These are phyloP conservation scores for Curvularia sp. DNA, from an alignment of 2,329 filamentous ascomycete genomes.

Conservation along the genomic window DNA sequence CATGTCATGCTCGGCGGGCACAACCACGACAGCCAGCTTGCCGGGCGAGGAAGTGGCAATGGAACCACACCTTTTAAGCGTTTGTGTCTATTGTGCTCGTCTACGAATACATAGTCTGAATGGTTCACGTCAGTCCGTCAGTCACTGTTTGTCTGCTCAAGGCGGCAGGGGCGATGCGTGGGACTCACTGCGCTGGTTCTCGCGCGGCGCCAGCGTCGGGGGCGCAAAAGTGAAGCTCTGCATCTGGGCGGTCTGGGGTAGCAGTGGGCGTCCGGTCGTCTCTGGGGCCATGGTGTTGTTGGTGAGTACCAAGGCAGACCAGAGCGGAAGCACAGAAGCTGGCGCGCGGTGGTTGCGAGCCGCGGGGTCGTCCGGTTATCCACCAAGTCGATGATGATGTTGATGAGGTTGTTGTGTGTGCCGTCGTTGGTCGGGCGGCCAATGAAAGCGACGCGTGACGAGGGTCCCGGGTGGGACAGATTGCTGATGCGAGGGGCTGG, in stretches of 20 bases:
- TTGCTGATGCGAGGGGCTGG: slow-evolving; percentile 10
- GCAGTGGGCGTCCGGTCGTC: slow-evolving; percentile 65
- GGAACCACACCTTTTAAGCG: slow-evolving; percentile 78
- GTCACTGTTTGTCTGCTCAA: not conserved
- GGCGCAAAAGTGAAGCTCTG: slow-evolving; percentile 79
- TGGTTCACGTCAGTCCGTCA: slow-evolving; percentile 30
- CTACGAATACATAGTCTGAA: slow-evolving; percentile 96
- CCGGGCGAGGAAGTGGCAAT: not conserved
- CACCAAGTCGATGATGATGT: slow-evolving; percentile 36
- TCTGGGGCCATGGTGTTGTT: slow-evolving; percentile 66
- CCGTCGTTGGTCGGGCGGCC: slow-evolving; percentile 32
- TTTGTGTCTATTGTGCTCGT: slow-evolving; percentile 98
- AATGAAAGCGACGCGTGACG: slow-evolving; percentile 32
- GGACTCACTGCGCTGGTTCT: slow-evolving; percentile 82
- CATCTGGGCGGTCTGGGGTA: slow-evolving; percentile 74
- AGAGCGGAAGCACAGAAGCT: slow-evolving; percentile 20
- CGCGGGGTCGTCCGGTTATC: slow-evolving; percentile 46
- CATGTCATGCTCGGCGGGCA: slow-evolving; percentile 1
- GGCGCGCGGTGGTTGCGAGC: slow-evolving; percentile 35
- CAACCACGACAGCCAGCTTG: not conserved
- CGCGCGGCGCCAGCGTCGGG: slow-evolving; percentile 67
- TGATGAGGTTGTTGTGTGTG: too few relatives aligned
- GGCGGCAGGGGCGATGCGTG: slow-evolving; percentile 8
- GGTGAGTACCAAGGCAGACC: slow-evolving; percentile 10
- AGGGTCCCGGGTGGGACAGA: slow-evolving; percentile 34